phyloP scores from a whole-genome alignment of 495 filamentous ascomycete species.

The Trichoderma reesei region DNA sequence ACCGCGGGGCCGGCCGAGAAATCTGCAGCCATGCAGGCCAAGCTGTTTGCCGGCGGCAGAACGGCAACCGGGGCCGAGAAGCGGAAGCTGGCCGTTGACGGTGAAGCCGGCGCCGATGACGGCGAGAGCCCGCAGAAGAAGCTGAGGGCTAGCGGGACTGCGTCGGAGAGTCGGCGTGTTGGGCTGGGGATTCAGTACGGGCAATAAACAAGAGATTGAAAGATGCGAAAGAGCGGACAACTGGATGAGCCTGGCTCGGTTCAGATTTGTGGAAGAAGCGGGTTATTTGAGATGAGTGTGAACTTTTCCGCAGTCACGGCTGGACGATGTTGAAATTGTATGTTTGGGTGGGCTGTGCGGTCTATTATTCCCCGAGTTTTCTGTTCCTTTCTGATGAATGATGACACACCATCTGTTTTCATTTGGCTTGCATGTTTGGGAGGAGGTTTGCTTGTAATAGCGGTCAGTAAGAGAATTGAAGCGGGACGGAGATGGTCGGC shows the following conservation, averaged over 20 bases:
- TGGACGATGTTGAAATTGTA: background rate
- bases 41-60: constrained; percentile 53
- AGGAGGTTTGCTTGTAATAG: background rate
- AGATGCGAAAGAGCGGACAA: background rate
- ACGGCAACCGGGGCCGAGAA: constrained; percentile 51
- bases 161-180: constrained; percentile 32
- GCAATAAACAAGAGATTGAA: constrained; percentile 12
- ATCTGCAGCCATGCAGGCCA: constrained; percentile 48
- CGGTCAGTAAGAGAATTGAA: background rate
- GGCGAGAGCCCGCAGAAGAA: constrained; percentile 45
- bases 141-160: constrained; percentile 38
- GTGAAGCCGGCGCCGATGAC: constrained; percentile 15
- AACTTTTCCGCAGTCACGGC: background rate
- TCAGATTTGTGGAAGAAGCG: background rate
- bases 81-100: constrained; percentile 43
- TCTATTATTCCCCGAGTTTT: background rate
- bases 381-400: background rate
- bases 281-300: background rate
- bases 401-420: background rate
- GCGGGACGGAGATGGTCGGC: background rate
- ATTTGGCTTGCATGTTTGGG: background rate
- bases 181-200: constrained; percentile 55
- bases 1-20: constrained; percentile 35
- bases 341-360: background rate
- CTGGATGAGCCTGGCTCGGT: background rate